phyloP scores from a whole-genome alignment of 176 grass and related monocot species.

The Sorghum bicolor region DNA sequence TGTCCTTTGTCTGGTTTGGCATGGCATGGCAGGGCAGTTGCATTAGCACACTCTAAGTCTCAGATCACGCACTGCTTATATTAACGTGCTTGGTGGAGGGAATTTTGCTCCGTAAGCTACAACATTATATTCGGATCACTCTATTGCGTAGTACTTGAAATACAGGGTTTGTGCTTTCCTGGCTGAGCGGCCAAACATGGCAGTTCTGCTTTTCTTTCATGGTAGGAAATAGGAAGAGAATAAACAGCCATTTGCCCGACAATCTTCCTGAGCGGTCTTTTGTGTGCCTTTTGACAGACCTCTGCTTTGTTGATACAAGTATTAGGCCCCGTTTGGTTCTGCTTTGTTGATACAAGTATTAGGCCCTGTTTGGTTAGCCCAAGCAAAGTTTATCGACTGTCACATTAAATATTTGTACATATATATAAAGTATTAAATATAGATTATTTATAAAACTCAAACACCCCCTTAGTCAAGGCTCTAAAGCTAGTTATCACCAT shows the following conservation, averaged over 20 bases:
- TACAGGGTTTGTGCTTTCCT: not conserved
- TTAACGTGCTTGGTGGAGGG: not conserved
- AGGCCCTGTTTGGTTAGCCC: no score
- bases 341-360: no score
- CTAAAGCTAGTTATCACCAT: not conserved
- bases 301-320: not conserved
- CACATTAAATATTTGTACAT: no score
- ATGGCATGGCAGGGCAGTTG: not conserved
- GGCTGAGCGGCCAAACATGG: not conserved
- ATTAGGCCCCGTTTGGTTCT: no score
- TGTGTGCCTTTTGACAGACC: not conserved
- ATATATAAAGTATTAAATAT: no score
- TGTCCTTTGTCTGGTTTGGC: not conserved
- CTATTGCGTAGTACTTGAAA: not conserved
- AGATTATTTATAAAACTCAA: no score
- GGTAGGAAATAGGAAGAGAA: not conserved
- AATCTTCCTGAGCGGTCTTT: not conserved
- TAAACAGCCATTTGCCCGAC: not conserved
- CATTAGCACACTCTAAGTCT: not conserved
- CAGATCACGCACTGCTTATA: not conserved
- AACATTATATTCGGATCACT: not conserved
- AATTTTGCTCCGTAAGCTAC: not conserved
- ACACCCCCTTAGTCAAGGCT: not conserved
- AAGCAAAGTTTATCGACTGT: no score
- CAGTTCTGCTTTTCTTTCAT: not conserved